Evolutionary conservation across 1,139 yeast genomes (phyloP), one percentile per base, ranked within the genome.

Genomic region (Hyphopichia fennica): DNA sequence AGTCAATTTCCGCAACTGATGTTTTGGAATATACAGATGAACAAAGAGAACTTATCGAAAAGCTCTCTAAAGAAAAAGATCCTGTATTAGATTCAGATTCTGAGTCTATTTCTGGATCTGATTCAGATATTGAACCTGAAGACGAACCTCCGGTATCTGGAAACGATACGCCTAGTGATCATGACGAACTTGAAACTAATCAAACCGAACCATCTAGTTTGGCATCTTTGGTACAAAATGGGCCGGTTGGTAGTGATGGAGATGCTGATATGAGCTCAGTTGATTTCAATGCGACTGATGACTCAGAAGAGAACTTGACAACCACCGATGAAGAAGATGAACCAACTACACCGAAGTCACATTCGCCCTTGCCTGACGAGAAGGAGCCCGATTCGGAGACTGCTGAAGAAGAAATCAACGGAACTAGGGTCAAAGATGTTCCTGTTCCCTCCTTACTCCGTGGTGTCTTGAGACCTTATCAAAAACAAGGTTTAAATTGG

Each of bases 401-500:
- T 41, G 56, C 51, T 13, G 67, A 56, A 38, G 65, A 59, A 13
- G 73, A 67, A 32, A 75, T 77, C 31, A 73, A 73, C 45, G 78
- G 81, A 31, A 46, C 71, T 41, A 61, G 60, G 52, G 89, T 86
- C 15, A 79, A 79, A 29, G 90, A 85, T 58, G 93, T 86, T 6
- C 87, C 90, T 0, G 46, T 70, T 8, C 87, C 89, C 0, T 71
- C 80, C n/a, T 62, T 85, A 23, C 60, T 83, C n/a, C 76, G 93
- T 45, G 99, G 99, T 19, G 79, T 82, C 0, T 70, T 95, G 39
- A 82, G 99, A 60, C 91, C 84, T 7, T 95, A 95, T 56, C 99
- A 95, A 62, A 93, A 90, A 48, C 96, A 89, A 60, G 99, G 99
- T 44, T 75, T 95, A 37, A 95, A 95, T 53, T 95, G 99, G 99